Evolutionary conservation across 805 yeast genomes (phyloP).

Genomic region (Ogataea philodendri): DNA sequence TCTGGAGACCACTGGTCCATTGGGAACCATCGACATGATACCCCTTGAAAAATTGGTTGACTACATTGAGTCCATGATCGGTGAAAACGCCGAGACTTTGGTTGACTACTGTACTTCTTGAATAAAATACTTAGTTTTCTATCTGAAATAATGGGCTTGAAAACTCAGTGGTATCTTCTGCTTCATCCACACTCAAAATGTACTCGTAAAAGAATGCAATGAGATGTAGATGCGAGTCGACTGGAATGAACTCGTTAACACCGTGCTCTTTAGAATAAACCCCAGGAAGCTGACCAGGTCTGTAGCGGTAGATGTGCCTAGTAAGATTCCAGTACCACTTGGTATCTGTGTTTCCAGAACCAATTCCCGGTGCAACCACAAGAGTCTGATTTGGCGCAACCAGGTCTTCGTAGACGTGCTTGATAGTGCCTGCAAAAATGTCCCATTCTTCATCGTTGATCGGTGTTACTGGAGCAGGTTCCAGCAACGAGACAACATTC

Average conservation of each 20-base stretch:
- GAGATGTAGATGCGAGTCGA: slow-evolving; percentile 57
- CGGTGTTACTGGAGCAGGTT: slow-evolving; percentile 58
- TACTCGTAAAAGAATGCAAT: slow-evolving; percentile 56
- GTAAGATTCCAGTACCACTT: slow-evolving; percentile 58
- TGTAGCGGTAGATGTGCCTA: slow-evolving; percentile 55
- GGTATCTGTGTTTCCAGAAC: slow-evolving; percentile 70
- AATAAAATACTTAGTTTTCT: background rate
- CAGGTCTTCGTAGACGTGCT: slow-evolving; percentile 47
- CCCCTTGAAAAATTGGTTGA: slow-evolving; percentile 15
- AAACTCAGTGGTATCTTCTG: background rate
- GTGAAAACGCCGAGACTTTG: slow-evolving; percentile 17
- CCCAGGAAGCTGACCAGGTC: slow-evolving; percentile 40
- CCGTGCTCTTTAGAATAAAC: slow-evolving; percentile 52
- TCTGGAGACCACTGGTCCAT: slow-evolving; percentile 20
- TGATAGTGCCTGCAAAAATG: slow-evolving; percentile 41
- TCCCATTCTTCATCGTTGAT: slow-evolving; percentile 40
- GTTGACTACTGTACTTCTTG: slow-evolving; percentile 14
- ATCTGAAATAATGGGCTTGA: slow-evolving; percentile 12
- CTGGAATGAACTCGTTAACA: slow-evolving; percentile 57
- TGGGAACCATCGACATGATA: slow-evolving; percentile 22
- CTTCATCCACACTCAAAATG: slow-evolving; percentile 41
- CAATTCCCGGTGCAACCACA: slow-evolving; percentile 55
- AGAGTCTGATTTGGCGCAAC: slow-evolving; percentile 37
- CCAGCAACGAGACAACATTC: slow-evolving; percentile 22
- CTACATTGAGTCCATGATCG: slow-evolving; percentile 22